A percentile compares a stretch with the other conserved stretches of the same genome.
phyloP scores from a whole-genome alignment of 2,329 filamentous ascomycete species.

The Botrytis hyacinthi region DNA sequence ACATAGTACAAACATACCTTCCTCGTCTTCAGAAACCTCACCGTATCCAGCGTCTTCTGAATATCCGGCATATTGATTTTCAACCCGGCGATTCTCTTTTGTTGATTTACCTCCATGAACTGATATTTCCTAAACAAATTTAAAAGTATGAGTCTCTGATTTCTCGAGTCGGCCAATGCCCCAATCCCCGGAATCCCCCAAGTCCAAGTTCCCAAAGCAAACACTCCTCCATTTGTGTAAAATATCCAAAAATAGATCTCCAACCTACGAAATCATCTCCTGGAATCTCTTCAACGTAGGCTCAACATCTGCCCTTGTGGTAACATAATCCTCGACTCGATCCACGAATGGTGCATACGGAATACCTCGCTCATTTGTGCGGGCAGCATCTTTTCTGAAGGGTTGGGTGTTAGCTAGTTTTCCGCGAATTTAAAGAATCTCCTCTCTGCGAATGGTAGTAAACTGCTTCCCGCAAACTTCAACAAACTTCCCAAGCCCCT shows the following conservation, averaged over 20 bases:
- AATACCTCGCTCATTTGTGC: constrained; percentile 79
- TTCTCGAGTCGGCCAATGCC: neutral
- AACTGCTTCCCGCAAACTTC: neutral
- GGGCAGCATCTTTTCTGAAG: constrained; percentile 40
- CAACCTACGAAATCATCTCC: constrained; percentile 82
- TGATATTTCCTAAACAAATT: constrained; percentile 81
- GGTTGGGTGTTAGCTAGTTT: constrained; percentile 22
- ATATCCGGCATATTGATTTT: constrained; percentile 98
- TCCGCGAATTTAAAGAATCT: neutral
- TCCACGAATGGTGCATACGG: constrained; percentile 83
- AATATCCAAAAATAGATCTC: neutral
- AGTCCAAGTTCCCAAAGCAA: neutral
- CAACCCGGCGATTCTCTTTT: constrained; percentile 75
- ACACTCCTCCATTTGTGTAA: neutral
- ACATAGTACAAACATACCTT: constrained; percentile 50
- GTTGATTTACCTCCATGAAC: constrained; percentile 96
- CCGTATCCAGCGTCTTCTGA: constrained; percentile 89
- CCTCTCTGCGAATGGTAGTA: neutral
- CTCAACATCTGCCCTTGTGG: constrained; percentile 75
- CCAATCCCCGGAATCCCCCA: neutral
- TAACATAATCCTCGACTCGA: constrained; percentile 84
- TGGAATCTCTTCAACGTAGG: constrained; percentile 79
- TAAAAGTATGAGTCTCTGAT: constrained; percentile 15
- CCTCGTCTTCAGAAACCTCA: constrained; percentile 76
- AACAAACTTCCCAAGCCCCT: neutral